Percentiles rank a stretch among this genome's conserved stretches.
These are phyloP conservation scores for Collybia mongolica DNA, from an alignment of 768 basidiomycete genomes.

Conservation along the genomic window DNA sequence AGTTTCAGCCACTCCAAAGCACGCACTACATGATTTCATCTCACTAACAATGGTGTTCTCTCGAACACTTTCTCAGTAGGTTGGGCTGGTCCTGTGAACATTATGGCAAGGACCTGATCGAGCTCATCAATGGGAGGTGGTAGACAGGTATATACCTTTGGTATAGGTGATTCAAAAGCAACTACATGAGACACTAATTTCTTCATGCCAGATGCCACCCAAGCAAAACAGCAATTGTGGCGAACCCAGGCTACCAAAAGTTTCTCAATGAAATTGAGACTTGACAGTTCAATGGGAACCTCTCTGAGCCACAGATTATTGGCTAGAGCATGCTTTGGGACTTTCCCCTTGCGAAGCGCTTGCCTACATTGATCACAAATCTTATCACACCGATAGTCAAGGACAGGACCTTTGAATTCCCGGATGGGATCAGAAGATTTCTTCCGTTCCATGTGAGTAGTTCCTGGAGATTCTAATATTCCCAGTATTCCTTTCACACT, in stretches of 20 bases:
- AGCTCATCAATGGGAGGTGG: constrained; percentile 31
- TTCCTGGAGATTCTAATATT: constrained; percentile 3
- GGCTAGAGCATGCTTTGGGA: constrained; percentile 25
- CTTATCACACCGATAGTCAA: constrained; percentile 7
- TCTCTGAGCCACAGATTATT: constrained; percentile 36
- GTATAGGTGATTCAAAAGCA: constrained; percentile 26
- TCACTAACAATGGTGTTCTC: constrained; percentile 28
- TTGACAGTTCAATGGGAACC: constrained; percentile 24
- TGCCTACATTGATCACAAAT: constrained; percentile 15
- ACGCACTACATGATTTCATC: constrained; percentile 15
- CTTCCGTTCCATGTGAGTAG: constrained; percentile 2
- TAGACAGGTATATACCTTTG: constrained; percentile 27
- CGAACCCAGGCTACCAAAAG: constrained; percentile 22
- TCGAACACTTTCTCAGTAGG: constrained; percentile 26
- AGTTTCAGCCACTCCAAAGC: constrained; percentile 32
- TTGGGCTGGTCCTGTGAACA: constrained; percentile 25
- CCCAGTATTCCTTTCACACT: neutral
- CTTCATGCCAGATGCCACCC: constrained; percentile 22
- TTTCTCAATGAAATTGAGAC: constrained; percentile 28
- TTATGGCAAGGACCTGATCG: constrained; percentile 27
- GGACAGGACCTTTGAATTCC: constrained; percentile 11
- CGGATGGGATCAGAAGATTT: neutral
- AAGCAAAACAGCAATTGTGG: constrained; percentile 27
- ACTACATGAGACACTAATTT: constrained; percentile 35
- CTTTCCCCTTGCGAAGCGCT: constrained; percentile 6